Evolutionary conservation across 768 basidiomycete species (phyloP).

Genomic region (Auricularia heimuer): DNA sequence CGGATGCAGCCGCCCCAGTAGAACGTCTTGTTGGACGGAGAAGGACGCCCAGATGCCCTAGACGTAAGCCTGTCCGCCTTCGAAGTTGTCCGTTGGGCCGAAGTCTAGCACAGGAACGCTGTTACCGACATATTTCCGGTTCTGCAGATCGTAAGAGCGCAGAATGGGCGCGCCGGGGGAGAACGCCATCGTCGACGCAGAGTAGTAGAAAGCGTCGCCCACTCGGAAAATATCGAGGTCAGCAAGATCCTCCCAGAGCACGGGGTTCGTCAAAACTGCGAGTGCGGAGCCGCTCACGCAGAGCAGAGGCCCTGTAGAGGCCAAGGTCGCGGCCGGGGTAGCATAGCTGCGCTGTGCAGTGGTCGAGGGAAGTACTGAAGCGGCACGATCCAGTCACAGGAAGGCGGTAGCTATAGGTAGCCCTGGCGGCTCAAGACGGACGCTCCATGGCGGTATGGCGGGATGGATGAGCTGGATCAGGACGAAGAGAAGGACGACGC

Average conservation of each 20-base stretch:
- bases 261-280: conserved; percentile 3
- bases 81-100: conserved; percentile 1
- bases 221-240: conserved; percentile 8
- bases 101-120: conserved; percentile 7
- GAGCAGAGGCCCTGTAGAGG: no score
- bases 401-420: no score
- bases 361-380: no score
- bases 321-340: no score
- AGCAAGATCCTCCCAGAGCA: conserved; percentile 7
- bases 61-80: conserved; percentile 4
- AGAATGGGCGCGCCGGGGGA: conserved; percentile 6
- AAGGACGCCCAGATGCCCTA: conserved; percentile 7
- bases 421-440: no score
- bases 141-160: conserved; percentile 6
- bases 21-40: not conserved
- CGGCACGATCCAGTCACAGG: no score
- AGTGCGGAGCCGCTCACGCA: not conserved
- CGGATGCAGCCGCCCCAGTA: conserved; percentile 7
- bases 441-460: no score
- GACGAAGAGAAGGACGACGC: no score
- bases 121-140: conserved; percentile 8
- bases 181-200: conserved; percentile 7
- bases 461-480: no score
- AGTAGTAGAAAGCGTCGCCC: conserved; percentile 7
- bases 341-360: no score